Evolutionary conservation across 805 yeast species (phyloP), one percentile per base, ranked within the genome.

Genomic region (Priceomyces castillae): DNA sequence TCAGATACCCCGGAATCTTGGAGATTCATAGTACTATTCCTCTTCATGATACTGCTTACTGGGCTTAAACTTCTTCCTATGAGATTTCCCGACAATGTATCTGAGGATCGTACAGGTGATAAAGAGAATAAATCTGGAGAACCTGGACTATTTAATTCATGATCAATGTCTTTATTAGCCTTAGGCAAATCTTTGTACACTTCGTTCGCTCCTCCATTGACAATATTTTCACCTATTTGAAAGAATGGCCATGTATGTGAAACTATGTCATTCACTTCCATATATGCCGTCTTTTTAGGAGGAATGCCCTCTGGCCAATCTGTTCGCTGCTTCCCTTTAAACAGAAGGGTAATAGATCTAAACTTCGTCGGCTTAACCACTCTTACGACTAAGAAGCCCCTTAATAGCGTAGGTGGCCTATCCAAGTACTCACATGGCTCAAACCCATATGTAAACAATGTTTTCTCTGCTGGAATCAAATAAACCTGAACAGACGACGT

Each of bases 271-370:
- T 77, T 78, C 17, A 75, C 61, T 52, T 94, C 99, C 26, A 64
- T 61, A 47, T 78, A 82, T 11, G 81, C 85, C 14, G 71, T 70
- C 51, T 82, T 81, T 58, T 85, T 87, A 0, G 97, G 97, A 0
- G 98, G 98, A 15, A 92, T 90, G 2, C 99, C 99, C 57, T 94
- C 97, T 2, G 97, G 97, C 97, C 97, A 90, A 47, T 90, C 96
- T 0, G 97, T 90, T 50, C 86, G 74, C 30, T 86, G 77, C 1
- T 62, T 58, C 1, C 97, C 97, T 41, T 74, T 73, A 52, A 90
- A 80, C 1, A 73, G 68, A 38, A 90, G 68, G 3, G 67, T 59
- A 10, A 90, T 78, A 15, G 77, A 59, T 61, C 85, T 87, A 47
- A 90, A 68, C 58, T 82, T 86, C 22, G 83, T 73, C 0, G 92